Base-by-base conservation (phyloP, 139 green algal genomes). In the Haematococcus lacustris region DNA sequence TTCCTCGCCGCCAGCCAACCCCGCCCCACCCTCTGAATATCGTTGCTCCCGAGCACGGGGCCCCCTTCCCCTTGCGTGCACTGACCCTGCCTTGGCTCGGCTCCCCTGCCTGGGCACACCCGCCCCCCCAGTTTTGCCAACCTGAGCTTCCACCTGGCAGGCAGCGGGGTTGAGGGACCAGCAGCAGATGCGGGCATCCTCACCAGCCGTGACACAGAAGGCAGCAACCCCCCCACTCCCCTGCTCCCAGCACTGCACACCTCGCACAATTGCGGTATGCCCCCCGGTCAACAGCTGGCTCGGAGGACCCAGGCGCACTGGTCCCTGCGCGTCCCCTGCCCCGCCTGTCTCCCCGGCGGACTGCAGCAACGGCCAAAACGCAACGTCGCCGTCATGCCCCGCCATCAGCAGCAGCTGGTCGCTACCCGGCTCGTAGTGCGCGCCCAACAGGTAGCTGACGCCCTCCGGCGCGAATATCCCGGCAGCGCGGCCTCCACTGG, bases 361-460 rank as follows among this genome's bases (percentile, higher is more conserved):
- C 73, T 89, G 79, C 26, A 60, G 40, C 25, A 94, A 62, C 3
- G 88, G 86, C 38, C 85, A 88, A 38, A 92, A 82, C 2, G 69
- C 84, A 2, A 85, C 79, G 6, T 69, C 63, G 23, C 89, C 89
- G 3, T 64, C 68, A 25, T 80, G 82, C 7, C 89, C 89, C 7
- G 83, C 88, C 33, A 88, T 35, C 37, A 89, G 50, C 72, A 93
- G 71, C 61, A 90, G 70, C 75, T 78, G 74, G 51, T 80, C 62
- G 2, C 39, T 79, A 7, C 51, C 68, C 2, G 39, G 33, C 70
- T 88, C 84, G 64, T 88, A 93, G 25, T 86, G 76, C 66, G 86
- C 92, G 17, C 74, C 72, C 0, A 89, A 66, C 3, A 93, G 47
- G 81, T 93, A 94, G 37, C 88, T 84, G 3, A 90, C 77, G 13